Conservation (phyloP, 495 filamentous ascomycete genomes). For the Hypoxylon trugodes region DNA sequence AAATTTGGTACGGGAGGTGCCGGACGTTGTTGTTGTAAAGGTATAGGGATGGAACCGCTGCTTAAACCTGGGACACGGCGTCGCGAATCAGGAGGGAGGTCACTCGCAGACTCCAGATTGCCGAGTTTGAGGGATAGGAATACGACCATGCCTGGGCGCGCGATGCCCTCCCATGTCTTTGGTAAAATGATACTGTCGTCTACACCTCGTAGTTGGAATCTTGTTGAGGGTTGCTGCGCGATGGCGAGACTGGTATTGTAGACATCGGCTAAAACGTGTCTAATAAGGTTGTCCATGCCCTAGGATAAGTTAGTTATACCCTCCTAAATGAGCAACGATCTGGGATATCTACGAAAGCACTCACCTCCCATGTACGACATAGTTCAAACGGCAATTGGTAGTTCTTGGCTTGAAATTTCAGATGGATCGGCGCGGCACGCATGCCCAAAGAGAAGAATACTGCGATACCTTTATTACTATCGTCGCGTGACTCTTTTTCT, state of each 20-base stretch:
- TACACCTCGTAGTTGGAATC: not conserved
- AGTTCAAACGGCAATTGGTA: conserved; percentile 20
- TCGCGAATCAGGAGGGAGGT: not conserved
- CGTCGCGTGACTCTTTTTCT: not conserved
- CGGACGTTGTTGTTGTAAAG: no score
- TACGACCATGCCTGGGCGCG: conserved; percentile 15
- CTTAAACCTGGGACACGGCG: not conserved
- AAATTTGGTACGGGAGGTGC: no score
- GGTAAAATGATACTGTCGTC: not conserved
- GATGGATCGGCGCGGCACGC: not conserved
- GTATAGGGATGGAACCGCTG: not conserved
- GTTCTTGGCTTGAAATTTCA: not conserved
- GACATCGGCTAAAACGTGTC: not conserved
- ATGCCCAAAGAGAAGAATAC: conserved; percentile 9
- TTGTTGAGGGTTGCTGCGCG: not conserved
- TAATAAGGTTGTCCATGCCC: conserved; percentile 17
- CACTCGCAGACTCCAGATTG: no score
- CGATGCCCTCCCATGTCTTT: conserved; percentile 2
- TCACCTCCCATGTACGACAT: conserved; percentile 29
- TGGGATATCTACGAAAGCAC: not conserved
- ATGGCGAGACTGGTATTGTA: not conserved
- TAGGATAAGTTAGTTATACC: not conserved
- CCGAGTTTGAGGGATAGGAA: not conserved
- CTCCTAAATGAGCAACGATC: not conserved
- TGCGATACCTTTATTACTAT: no score